phyloP scores from a whole-genome alignment of 306 rosid species.

The Acacia confusa region DNA sequence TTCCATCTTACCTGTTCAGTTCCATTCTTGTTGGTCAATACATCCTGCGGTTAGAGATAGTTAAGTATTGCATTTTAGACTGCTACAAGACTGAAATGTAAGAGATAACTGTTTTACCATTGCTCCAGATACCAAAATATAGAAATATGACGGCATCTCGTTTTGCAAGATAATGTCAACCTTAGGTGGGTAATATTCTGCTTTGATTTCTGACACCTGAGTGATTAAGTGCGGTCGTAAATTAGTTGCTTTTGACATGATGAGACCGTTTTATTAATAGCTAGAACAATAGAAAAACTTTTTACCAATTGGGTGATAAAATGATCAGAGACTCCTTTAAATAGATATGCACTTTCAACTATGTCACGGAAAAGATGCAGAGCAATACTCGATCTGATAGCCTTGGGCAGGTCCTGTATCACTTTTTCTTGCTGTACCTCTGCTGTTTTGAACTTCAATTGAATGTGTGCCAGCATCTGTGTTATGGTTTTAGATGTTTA shows the following conservation, averaged over 20 bases:
- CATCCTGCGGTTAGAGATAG: slow-evolving; percentile 63
- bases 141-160: slow-evolving; percentile 79
- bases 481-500: too few species aligned
- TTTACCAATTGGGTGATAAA: slow-evolving; percentile 68
- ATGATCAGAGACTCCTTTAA: slow-evolving; percentile 73
- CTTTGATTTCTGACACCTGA: slow-evolving; percentile 83
- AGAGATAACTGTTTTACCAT: slow-evolving; percentile 53
- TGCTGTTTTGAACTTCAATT: slow-evolving; percentile 82
- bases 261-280: slow-evolving; percentile 11
- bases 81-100: slow-evolving; percentile 14
- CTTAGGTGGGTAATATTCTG: slow-evolving; percentile 86
- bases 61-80: slow-evolving; percentile 28
- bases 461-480: slow-evolving; percentile 80
- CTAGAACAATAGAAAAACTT: slow-evolving; percentile 11
- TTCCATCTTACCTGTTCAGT: slow-evolving; percentile 67
- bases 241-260: slow-evolving; percentile 27
- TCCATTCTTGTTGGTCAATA: slow-evolving; percentile 65
- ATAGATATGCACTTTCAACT: slow-evolving; percentile 62
- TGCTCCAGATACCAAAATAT: slow-evolving; percentile 75
- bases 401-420: slow-evolving; percentile 67
- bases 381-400: slow-evolving; percentile 72
- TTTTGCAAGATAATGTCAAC: slow-evolving; percentile 79
- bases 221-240: slow-evolving; percentile 22
- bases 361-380: slow-evolving; percentile 69
- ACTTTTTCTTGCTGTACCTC: slow-evolving; percentile 83